These are phyloP conservation scores for Dipodascopsis uninucleata DNA, from an alignment of 805 yeast genomes.

Conservation along the genomic window DNA sequence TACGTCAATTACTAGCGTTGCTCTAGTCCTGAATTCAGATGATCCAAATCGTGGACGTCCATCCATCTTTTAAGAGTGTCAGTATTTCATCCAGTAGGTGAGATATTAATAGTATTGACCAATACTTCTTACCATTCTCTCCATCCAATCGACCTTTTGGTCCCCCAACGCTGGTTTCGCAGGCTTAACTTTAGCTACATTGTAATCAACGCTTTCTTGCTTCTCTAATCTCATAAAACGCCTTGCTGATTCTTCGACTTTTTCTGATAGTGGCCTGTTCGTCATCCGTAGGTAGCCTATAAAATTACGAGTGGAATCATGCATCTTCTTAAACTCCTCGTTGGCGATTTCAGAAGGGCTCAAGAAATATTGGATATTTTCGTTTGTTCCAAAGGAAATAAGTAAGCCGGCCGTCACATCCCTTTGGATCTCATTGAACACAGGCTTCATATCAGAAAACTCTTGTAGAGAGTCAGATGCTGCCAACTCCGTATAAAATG, in stretches of 20 bases:
- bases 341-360: no score
- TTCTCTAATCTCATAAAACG: no score
- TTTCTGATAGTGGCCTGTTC: constrained; percentile 11
- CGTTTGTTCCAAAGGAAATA: neutral
- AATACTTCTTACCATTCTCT: constrained; percentile 3
- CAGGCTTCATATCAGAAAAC: neutral
- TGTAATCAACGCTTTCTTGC: no score
- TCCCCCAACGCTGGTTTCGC: neutral
- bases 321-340: no score
- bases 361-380: neutral
- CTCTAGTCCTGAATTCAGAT: neutral
- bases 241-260: neutral
- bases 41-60: constrained; percentile 15
- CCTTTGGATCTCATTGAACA: constrained; percentile 3
- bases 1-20: neutral
- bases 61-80: neutral
- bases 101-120: neutral
- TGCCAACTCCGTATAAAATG: neutral
- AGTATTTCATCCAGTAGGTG: neutral
- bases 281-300: constrained; percentile 6
- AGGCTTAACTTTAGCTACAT: no score
- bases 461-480: neutral
- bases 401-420: constrained; percentile 11
- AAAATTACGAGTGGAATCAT: constrained; percentile 6
- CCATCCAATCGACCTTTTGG: constrained; percentile 15